A percentile compares a stretch with the other conserved stretches of the same genome.
These are phyloP conservation scores for Colletotrichum cuscutae DNA, from an alignment of 2,329 filamentous ascomycete species.

Conservation along the genomic window DNA sequence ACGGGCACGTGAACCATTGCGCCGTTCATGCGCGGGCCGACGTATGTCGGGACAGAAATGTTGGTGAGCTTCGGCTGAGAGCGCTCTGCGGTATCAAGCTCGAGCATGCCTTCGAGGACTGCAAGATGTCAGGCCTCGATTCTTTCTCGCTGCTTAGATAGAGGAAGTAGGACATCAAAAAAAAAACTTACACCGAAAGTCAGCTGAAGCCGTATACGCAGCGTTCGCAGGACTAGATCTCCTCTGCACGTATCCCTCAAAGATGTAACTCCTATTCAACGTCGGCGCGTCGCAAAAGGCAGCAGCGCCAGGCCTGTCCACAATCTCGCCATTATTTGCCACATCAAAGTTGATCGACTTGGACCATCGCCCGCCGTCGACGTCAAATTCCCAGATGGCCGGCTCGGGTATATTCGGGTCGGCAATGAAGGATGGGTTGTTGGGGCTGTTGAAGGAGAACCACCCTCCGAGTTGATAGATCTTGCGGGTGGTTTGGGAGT, in stretches of 20 bases:
- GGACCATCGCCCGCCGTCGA: slow-evolving; percentile 20
- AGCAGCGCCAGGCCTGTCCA: slow-evolving; percentile 33
- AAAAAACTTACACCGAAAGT: slow-evolving; percentile 26
- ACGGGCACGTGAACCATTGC: slow-evolving; percentile 37
- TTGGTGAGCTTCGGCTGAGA: slow-evolving; percentile 35
- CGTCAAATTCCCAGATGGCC: slow-evolving; percentile 21
- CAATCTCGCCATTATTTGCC: slow-evolving; percentile 26
- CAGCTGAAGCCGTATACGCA: slow-evolving; percentile 13
- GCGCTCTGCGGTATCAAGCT: slow-evolving; percentile 30
- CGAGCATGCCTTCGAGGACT: slow-evolving; percentile 36
- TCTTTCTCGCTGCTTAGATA: background rate
- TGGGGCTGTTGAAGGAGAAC: slow-evolving; percentile 36
- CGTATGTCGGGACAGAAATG: slow-evolving; percentile 35
- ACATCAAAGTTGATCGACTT: slow-evolving; percentile 1
- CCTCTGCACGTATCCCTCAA: slow-evolving; percentile 35
- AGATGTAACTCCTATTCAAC: slow-evolving; percentile 35
- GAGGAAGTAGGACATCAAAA: too few species aligned
- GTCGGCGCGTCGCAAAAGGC: slow-evolving; percentile 35
- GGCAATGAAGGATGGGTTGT: slow-evolving; percentile 30
- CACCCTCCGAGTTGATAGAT: slow-evolving; percentile 38
- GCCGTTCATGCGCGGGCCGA: slow-evolving; percentile 38
- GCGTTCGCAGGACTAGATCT: slow-evolving; percentile 32
- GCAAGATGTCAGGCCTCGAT: background rate
- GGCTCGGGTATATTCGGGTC: slow-evolving; percentile 27
- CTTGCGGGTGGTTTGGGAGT: slow-evolving; percentile 32